A percentile compares a stretch with the other conserved stretches of the same genome.
These are phyloP conservation scores for Luffa aegyptiaca DNA, from an alignment of 306 rosid genomes.

Conservation along the genomic window DNA sequence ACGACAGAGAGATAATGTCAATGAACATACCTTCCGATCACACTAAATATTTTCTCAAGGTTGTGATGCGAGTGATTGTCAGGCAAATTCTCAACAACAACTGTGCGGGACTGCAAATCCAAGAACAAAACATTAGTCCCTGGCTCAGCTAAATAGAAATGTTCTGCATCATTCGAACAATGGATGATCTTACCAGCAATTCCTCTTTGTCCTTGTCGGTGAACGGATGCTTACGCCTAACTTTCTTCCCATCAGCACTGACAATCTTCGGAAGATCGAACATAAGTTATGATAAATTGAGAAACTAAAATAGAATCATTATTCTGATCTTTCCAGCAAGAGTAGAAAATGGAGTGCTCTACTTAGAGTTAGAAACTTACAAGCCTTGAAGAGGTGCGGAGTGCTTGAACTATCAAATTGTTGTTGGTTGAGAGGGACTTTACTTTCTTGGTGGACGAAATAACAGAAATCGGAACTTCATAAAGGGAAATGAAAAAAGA, in stretches of 20 bases:
- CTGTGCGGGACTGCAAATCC: slow-evolving; percentile 66
- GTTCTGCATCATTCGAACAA: background rate
- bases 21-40: slow-evolving; percentile 69
- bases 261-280: slow-evolving; percentile 39
- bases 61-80: slow-evolving; percentile 95
- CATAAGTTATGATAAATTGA: background rate
- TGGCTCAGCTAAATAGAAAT: background rate
- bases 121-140: slow-evolving; percentile 4
- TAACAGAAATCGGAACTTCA: slow-evolving; percentile 59
- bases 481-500: background rate
- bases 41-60: slow-evolving; percentile 67
- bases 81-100: slow-evolving; percentile 88
- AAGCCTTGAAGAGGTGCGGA: slow-evolving; percentile 74
- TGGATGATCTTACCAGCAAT: slow-evolving; percentile 42
- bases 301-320: background rate
- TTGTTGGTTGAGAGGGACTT: slow-evolving; percentile 54
- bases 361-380: slow-evolving; percentile 37
- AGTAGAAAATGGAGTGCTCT: background rate
- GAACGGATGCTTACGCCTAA: slow-evolving; percentile 69
- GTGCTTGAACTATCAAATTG: slow-evolving; percentile 49
- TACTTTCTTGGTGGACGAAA: slow-evolving; percentile 73
- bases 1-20: background rate
- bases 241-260: slow-evolving; percentile 71
- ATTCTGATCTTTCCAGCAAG: background rate
- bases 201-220: slow-evolving; percentile 82